Conservation (phyloP, 176 grass and related monocot species). For the Cenchrus purpureus region DNA sequence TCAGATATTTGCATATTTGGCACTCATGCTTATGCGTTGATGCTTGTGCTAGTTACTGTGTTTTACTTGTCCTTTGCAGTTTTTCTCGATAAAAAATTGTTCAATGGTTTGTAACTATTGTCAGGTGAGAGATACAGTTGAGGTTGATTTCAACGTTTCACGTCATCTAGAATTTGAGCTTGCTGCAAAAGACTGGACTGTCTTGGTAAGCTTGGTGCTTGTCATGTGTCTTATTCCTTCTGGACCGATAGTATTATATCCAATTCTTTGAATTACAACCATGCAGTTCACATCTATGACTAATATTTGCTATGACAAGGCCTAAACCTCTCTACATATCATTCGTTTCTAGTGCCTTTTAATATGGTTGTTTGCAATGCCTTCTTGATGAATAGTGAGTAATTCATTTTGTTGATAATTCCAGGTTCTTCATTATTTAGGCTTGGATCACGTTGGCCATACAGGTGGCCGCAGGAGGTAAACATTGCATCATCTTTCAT, state of each 20-base stretch:
- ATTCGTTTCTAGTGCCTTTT: constrained; percentile 13
- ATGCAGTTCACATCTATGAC: background rate
- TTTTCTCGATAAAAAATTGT: background rate
- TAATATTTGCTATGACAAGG: background rate
- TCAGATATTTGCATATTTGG: constrained; percentile 30
- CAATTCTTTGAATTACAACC: constrained; percentile 22
- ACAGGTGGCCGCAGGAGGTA: constrained; percentile 82
- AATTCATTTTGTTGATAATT: constrained; percentile 42
- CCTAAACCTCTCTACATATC: no score
- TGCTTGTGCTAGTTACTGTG: background rate
- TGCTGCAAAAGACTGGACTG: constrained; percentile 74
- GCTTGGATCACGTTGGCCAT: constrained; percentile 96
- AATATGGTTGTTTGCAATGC: background rate
- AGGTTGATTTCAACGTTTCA: constrained; percentile 93
- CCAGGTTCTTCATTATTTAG: constrained; percentile 94
- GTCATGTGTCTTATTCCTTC: constrained; percentile 19
- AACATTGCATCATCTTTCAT: constrained; percentile 30
- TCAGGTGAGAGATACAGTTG: constrained; percentile 97
- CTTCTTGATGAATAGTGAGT: constrained; percentile 11
- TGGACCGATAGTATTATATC: background rate
- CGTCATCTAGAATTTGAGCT: constrained; percentile 83
- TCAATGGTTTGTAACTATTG: constrained; percentile 31
- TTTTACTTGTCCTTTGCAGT: background rate
- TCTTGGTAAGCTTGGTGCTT: constrained; percentile 49
- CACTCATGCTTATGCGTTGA: background rate